A percentile compares a stretch with the other conserved stretches of the same genome.
Evolutionary conservation across 441 rosid genomes (phyloP).

Genomic region (Adansonia rubrostipa): DNA sequence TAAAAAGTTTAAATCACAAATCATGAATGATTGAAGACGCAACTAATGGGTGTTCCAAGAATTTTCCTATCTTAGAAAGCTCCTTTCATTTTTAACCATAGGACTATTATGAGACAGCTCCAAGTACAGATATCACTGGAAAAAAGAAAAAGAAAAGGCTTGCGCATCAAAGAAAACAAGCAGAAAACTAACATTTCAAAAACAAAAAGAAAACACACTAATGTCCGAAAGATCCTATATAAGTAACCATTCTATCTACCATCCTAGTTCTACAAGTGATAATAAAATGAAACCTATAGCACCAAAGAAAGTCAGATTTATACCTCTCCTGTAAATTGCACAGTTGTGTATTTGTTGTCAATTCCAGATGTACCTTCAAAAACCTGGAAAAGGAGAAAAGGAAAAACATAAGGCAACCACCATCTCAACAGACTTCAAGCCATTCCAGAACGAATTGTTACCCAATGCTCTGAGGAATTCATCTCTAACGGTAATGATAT

Average conservation of each 20-base stretch:
- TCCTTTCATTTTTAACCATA: neutral
- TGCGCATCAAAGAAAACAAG: neutral
- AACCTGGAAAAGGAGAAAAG: conserved; percentile 50
- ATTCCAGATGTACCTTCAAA: conserved; percentile 98
- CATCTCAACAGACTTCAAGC: neutral
- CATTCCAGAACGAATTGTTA: neutral
- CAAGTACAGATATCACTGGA: neutral
- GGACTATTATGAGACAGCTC: neutral
- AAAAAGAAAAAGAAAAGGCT: neutral
- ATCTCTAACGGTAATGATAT: neutral
- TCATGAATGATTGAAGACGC: neutral
- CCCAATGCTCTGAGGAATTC: neutral
- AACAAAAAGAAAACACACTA: neutral
- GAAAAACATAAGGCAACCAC: neutral
- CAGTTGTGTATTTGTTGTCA: conserved; percentile 67
- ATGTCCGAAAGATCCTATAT: neutral
- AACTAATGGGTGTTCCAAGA: neutral
- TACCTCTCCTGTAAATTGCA: conserved; percentile 79
- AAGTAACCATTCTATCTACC: neutral
- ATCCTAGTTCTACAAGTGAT: neutral
- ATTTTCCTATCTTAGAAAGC: neutral
- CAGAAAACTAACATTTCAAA: neutral
- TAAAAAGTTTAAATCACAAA: neutral
- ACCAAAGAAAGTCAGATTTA: neutral
- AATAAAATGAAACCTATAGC: neutral